A percentile compares a stretch with the other conserved stretches of the same genome.
These are phyloP conservation scores for Nakazawaea pomicola DNA, from an alignment of 805 yeast species.

Conservation along the genomic window DNA sequence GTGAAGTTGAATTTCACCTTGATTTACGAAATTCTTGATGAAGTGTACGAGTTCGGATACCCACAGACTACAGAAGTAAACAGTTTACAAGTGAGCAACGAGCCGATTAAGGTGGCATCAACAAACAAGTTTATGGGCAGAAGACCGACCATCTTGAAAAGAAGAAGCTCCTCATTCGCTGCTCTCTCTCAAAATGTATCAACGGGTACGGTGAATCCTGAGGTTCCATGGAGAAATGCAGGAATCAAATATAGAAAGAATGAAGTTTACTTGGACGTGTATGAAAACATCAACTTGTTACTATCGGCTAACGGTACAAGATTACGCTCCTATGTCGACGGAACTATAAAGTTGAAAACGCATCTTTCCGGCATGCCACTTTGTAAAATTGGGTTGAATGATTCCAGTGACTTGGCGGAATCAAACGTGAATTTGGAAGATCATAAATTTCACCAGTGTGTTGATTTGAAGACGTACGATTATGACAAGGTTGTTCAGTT, in stretches of 20 bases:
- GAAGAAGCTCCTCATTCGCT: slow-evolving; percentile 2
- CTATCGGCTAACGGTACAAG: slow-evolving; percentile 62
- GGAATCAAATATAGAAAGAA: slow-evolving; percentile 78
- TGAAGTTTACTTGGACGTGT: slow-evolving; percentile 71
- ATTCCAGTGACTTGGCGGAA: slow-evolving; percentile 23
- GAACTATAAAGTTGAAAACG: slow-evolving; percentile 64
- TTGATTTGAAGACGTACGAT: slow-evolving; percentile 65
- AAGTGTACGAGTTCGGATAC: slow-evolving; percentile 71
- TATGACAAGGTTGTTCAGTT: slow-evolving; percentile 60
- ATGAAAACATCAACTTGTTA: slow-evolving; percentile 68
- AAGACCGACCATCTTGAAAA: slow-evolving; percentile 6
- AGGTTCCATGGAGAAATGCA: slow-evolving; percentile 61
- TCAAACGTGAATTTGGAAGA: slow-evolving; percentile 57
- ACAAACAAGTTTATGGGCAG: slow-evolving; percentile 2
- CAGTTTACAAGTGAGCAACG: slow-evolving; percentile 4
- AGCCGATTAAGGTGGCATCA: slow-evolving; percentile 1
- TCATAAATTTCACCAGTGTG: slow-evolving; percentile 85
- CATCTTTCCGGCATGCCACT: slow-evolving; percentile 78
- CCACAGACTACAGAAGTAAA: slow-evolving; percentile 60
- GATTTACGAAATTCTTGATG: slow-evolving; percentile 75
- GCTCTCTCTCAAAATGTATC: background rate
- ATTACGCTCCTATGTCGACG: slow-evolving; percentile 69
- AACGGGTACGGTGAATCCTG: background rate
- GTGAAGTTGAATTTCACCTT: slow-evolving; percentile 62
- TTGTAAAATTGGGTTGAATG: slow-evolving; percentile 77